Conservation (phyloP, 331 rosid species). For the Ulmus americana region DNA sequence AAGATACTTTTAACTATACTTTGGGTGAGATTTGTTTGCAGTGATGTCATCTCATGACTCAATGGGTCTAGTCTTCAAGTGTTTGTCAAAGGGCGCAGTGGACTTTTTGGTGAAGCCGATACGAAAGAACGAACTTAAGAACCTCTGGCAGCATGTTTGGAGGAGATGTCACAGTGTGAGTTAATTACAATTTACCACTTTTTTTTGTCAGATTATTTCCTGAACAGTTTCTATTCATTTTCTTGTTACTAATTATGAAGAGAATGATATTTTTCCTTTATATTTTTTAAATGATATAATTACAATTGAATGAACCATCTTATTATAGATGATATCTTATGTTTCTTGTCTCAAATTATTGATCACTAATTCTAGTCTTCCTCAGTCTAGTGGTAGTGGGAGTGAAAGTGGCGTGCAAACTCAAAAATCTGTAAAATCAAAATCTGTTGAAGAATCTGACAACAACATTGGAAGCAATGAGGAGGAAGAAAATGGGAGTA, state of each 20-base stretch:
- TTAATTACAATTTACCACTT: constrained; percentile 14
- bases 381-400: constrained; percentile 89
- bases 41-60: constrained; percentile 98
- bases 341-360: neutral
- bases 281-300: neutral
- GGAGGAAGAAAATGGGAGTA: constrained; percentile 56
- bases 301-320: neutral
- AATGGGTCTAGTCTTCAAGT: constrained; percentile 90
- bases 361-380: constrained; percentile 9
- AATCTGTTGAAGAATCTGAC: constrained; percentile 45
- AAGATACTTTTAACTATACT: constrained; percentile 34
- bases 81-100: constrained; percentile 95
- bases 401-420: constrained; percentile 82
- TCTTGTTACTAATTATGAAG: neutral
- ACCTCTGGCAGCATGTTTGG: constrained; percentile 99
- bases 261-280: neutral
- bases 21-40: constrained; percentile 58
- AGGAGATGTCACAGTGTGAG: constrained; percentile 93
- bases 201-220: constrained; percentile 4
- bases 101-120: constrained; percentile 91
- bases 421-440: constrained; percentile 69
- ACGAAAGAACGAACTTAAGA: constrained; percentile 95
- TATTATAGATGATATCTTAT: neutral
- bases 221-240: neutral
- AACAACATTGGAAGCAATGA: constrained; percentile 68